Evolutionary conservation across 805 yeast genomes (phyloP).

Genomic region (Zygoascus biomembranicola): DNA sequence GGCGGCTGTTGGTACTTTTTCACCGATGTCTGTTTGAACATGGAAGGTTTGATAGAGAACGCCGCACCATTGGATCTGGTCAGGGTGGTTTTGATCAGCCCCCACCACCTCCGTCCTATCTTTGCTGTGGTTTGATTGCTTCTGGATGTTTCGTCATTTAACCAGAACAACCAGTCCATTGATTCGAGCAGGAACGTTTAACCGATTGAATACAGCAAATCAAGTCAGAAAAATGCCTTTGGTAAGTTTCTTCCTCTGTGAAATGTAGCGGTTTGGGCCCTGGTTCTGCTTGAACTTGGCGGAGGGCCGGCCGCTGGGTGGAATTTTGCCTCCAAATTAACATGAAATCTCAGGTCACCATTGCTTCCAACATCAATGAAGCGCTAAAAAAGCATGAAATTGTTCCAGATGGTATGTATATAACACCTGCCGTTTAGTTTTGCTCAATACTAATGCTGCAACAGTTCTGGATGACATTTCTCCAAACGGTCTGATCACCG

Average conservation of each 20-base stretch:
- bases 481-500: constrained; percentile 40
- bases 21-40: background rate
- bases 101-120: background rate
- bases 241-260: background rate
- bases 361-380: constrained; percentile 27
- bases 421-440: constrained; percentile 13
- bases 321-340: background rate
- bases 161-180: background rate
- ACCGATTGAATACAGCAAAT: background rate
- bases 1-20: constrained; percentile 1
- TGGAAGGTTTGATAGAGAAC: background rate
- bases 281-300: background rate
- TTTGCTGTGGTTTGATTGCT: background rate
- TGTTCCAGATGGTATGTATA: constrained; percentile 35
- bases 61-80: no score
- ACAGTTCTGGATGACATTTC: constrained; percentile 25
- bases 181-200: background rate
- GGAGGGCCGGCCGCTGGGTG: background rate
- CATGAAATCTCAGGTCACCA: constrained; percentile 19
- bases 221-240: background rate
- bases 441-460: background rate
- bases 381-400: constrained; percentile 35
- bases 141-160: constrained; percentile 2
- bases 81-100: no score
- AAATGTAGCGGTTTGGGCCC: background rate